Conservation (phyloP, 2,329 filamentous ascomycete genomes). For the Aspergillus brunneoviolaceus region DNA sequence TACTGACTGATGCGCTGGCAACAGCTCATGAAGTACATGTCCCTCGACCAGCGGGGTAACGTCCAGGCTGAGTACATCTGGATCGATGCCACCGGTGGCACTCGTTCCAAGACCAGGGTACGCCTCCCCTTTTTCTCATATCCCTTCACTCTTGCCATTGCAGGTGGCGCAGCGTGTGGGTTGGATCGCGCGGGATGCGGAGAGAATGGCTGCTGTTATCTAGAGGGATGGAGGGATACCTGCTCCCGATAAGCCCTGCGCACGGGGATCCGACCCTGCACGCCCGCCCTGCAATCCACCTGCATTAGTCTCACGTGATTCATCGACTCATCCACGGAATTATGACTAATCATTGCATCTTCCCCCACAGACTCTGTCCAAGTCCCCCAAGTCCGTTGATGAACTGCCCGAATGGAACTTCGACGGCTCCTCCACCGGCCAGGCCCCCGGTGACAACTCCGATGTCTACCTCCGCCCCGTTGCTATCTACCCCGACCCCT, state of each 20-base stretch:
- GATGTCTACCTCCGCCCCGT: conserved; percentile 94
- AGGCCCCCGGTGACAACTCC: conserved; percentile 92
- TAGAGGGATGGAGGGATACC: background rate
- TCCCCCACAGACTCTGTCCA: conserved; percentile 60
- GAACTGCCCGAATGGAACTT: conserved; percentile 80
- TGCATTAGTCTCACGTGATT: conserved; percentile 26
- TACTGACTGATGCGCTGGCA: conserved; percentile 42
- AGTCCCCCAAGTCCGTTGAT: conserved; percentile 57
- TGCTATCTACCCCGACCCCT: conserved; percentile 86
- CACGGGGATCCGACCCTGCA: conserved; percentile 24
- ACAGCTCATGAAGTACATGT: conserved; percentile 84
- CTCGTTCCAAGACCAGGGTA: conserved; percentile 95
- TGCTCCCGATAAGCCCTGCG: conserved; percentile 27
- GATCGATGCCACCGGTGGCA: conserved; percentile 80
- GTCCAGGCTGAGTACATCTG: conserved; percentile 97
- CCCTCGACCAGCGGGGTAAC: conserved; percentile 81
- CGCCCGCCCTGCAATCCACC: conserved; percentile 27
- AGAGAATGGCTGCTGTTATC: conserved; percentile 2
- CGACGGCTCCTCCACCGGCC: conserved; percentile 85
- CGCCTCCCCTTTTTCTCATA: background rate
- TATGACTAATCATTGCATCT: conserved; percentile 1
- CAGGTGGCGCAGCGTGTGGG: background rate
- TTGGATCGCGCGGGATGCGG: background rate
- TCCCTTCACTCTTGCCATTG: background rate
- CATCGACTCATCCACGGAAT: background rate